These are phyloP conservation scores for Chamaenerion angustifolium DNA, from an alignment of 345 rosid species.

Conservation along the genomic window DNA sequence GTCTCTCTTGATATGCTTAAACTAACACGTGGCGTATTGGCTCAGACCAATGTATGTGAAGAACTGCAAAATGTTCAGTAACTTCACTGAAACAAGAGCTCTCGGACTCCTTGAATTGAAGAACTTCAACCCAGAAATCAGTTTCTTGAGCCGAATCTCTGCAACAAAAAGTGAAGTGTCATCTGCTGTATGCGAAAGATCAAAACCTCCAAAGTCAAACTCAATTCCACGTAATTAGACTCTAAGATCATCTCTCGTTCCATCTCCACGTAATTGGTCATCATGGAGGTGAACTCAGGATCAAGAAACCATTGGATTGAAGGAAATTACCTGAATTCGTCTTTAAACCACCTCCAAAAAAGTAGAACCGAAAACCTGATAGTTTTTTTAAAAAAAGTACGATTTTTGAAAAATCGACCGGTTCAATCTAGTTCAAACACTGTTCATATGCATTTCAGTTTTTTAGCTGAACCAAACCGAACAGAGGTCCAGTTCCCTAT, in stretches of 20 bases:
- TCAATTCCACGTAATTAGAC: neutral
- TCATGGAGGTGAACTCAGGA: neutral
- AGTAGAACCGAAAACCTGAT: too few species aligned
- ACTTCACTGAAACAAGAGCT: slow-evolving; percentile 64
- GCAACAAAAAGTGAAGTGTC: slow-evolving; percentile 19
- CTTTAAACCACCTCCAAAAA: too few species aligned
- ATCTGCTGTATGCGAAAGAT: slow-evolving; percentile 19
- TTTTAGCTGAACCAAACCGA: too few species aligned
- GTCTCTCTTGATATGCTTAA: too few species aligned
- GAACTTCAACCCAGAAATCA: slow-evolving; percentile 18
- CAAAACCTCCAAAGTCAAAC: neutral
- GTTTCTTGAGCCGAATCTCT: slow-evolving; percentile 24
- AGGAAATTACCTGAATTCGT: slow-evolving; percentile 1
- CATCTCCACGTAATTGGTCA: too few species aligned
- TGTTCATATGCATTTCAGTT: too few species aligned
- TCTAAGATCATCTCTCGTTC: neutral
- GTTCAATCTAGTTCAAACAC: too few species aligned
- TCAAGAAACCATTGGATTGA: neutral
- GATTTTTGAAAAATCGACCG: too few species aligned
- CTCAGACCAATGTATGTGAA: slow-evolving; percentile 66
- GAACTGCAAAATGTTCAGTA: slow-evolving; percentile 49
- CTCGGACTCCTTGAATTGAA: slow-evolving; percentile 40
- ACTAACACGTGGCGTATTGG: too few species aligned
- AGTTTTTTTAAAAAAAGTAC: too few species aligned
- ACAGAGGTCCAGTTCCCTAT: too few species aligned